Evolutionary conservation across 2,329 filamentous ascomycete genomes (phyloP), one percentile per base, ranked within the genome.

Genomic region (Fonsecaea nubica): DNA sequence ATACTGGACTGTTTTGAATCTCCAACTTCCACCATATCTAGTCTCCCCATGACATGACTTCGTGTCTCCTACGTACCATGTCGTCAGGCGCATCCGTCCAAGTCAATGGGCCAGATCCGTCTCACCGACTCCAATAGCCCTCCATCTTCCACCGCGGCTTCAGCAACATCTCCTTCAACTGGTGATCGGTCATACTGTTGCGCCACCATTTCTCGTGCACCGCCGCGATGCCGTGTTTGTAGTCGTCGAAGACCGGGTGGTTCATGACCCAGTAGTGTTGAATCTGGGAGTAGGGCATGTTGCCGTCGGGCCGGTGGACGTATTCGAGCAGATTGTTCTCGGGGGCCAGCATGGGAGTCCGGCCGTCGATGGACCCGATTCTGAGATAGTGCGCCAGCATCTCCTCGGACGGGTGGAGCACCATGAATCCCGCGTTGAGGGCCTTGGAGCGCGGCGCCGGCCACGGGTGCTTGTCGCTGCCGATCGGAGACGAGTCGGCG

Each of bases 301-400:
- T 77, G 0, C 79, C 78, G 1, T 77, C 76, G 10, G 71, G 66
- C 2, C 77, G 70, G 65, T 80, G 77, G 36, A 77, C 78, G 57
- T 80, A 78, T 55, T 80, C 80, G 53, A 80, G 65, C 58, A 80
- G 62, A 65, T 77, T 76, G 73, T 80, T 77, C 70, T 80, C 78
- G 21, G 75, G 75, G 32, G 76, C 75, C 0, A 67, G 60, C 1
- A 75, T 72, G 13, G 76, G 71, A 66, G 80, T 79, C 7, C 75
- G 73, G n/a, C 74, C 75, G 0, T 73, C 70, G 4, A 77, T 61
- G 2, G 69, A 58, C 3, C 77, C 66, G 2, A 81, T 63, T 6
- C 71, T 72, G 32, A 75, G 65, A 70, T 80, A 80, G 67, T 80
- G 78, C 9, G 75, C 72, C 67, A 78, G 79, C 4, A 80, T 61